phyloP scores from a whole-genome alignment of 208 protist species.

The Zelonia costaricensis region DNA sequence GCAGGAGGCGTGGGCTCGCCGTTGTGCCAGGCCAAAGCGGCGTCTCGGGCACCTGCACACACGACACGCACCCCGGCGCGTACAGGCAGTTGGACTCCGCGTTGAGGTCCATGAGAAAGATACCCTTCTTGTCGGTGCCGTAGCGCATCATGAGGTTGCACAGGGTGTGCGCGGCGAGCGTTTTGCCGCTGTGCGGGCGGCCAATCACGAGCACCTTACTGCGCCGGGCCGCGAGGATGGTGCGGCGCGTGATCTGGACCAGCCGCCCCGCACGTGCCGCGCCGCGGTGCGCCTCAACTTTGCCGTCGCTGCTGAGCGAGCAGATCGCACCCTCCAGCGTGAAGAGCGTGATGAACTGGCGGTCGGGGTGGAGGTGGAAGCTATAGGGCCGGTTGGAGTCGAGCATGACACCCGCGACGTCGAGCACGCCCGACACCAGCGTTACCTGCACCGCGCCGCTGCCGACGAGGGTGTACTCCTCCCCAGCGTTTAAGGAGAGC shows the following conservation, averaged over 20 bases:
- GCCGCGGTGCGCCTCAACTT: slow-evolving; percentile 37
- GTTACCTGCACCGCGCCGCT: slow-evolving; percentile 44
- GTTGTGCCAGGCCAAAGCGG: slow-evolving; percentile 55
- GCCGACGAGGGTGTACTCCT: slow-evolving; percentile 72
- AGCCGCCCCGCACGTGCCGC: slow-evolving; percentile 43
- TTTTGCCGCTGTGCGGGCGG: slow-evolving; percentile 49
- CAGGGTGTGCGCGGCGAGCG: slow-evolving; percentile 70
- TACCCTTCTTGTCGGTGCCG: slow-evolving; percentile 21
- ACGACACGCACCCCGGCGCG: slow-evolving; percentile 65
- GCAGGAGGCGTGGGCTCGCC: slow-evolving; percentile 39
- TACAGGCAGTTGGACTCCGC: slow-evolving; percentile 69
- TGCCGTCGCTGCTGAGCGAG: slow-evolving; percentile 34
- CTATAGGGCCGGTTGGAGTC: slow-evolving; percentile 47
- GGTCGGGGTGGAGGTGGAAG: slow-evolving; percentile 45
- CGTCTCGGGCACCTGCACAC: slow-evolving; percentile 33
- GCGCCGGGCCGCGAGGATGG: slow-evolving; percentile 27
- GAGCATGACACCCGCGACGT: slow-evolving; percentile 69
- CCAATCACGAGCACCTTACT: slow-evolving; percentile 77
- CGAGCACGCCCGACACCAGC: slow-evolving; percentile 68
- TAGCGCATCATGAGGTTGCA: slow-evolving; percentile 62
- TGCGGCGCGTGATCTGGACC: slow-evolving; percentile 63
- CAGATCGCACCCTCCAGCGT: slow-evolving; percentile 76
- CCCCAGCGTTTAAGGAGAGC: slow-evolving; percentile 68
- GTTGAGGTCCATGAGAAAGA: slow-evolving; percentile 73
- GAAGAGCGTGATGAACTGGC: slow-evolving; percentile 49